These are phyloP conservation scores for Ampelomyces quisqualis DNA, from an alignment of 2,329 filamentous ascomycete species.

Conservation along the genomic window DNA sequence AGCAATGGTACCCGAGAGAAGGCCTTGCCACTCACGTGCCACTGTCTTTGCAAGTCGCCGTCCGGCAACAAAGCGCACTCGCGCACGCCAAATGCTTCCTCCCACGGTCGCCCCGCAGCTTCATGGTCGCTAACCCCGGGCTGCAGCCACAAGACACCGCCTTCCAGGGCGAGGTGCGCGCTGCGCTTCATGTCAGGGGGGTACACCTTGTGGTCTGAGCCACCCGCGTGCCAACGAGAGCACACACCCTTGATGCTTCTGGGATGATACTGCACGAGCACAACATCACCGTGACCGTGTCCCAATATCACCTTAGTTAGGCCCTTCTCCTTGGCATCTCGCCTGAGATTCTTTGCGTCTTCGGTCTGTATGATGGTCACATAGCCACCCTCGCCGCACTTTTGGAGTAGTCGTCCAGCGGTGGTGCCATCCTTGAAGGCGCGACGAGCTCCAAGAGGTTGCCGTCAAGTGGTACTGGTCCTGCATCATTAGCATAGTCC, in stretches of 20 bases:
- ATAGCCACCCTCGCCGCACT: constrained; percentile 50
- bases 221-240: constrained; percentile 51
- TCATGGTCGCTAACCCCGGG: constrained; percentile 42
- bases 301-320: constrained; percentile 44
- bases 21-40: constrained; percentile 39
- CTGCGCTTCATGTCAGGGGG: constrained; percentile 41
- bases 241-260: constrained; percentile 47
- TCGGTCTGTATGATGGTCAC: constrained; percentile 53
- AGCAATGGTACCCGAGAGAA: constrained; percentile 44
- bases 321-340: constrained; percentile 36
- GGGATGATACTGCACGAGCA: constrained; percentile 50
- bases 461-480: constrained; percentile 46
- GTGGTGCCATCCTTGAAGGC: constrained; percentile 44
- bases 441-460: constrained; percentile 49
- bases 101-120: constrained; percentile 45
- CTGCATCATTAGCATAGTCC: background rate
- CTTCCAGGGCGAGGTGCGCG: constrained; percentile 41
- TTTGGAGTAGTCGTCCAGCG: constrained; percentile 45
- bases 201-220: constrained; percentile 40
- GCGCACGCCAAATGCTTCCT: constrained; percentile 44
- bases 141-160: constrained; percentile 41
- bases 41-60: no score
- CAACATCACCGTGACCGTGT: constrained; percentile 37
- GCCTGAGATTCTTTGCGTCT: constrained; percentile 43
- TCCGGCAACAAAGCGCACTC: constrained; percentile 42